Conservation (phyloP, 2,329 filamentous ascomycete genomes). For the Hymenoscyphus fraxineus region DNA sequence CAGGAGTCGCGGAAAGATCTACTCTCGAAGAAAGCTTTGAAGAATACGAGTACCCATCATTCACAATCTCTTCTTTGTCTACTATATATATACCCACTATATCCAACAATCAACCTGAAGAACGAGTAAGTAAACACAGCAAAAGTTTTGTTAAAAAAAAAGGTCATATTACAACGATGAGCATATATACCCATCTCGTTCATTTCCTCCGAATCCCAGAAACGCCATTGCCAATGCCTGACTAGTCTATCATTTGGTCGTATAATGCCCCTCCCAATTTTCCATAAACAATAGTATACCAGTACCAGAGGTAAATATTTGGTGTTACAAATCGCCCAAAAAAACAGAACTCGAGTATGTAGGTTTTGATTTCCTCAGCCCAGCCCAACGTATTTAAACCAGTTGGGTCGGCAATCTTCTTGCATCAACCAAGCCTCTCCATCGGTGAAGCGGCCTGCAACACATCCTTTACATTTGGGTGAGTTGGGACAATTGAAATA, state of each 20-base stretch:
- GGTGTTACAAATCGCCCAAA: slow-evolving; percentile 5
- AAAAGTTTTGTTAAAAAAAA: not conserved
- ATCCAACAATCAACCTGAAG: not conserved
- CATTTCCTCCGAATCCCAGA: slow-evolving; percentile 4
- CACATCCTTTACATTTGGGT: slow-evolving; percentile 84
- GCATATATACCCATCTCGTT: slow-evolving; percentile 1
- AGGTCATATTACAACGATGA: not conserved
- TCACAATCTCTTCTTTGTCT: too few species aligned
- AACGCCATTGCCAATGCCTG: slow-evolving; percentile 1
- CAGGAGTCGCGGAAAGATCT: too few species aligned
- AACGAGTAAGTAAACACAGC: not conserved
- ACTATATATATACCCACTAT: not conserved
- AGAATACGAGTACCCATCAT: too few species aligned
- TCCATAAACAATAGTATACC: slow-evolving; percentile 3
- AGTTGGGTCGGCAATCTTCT: slow-evolving; percentile 92
- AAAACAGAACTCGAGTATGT: not conserved
- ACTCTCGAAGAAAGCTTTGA: too few species aligned
- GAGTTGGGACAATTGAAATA: slow-evolving; percentile 99
- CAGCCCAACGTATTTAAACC: slow-evolving; percentile 93
- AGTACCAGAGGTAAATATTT: slow-evolving; percentile 3
- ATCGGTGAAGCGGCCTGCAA: slow-evolving; percentile 82
- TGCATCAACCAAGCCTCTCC: slow-evolving; percentile 80
- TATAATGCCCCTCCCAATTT: not conserved
- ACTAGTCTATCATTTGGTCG: not conserved
- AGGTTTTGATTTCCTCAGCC: slow-evolving; percentile 44